Conservation (phyloP, 2,329 filamentous ascomycete species). For the Pseudogymnoascus sp. region DNA sequence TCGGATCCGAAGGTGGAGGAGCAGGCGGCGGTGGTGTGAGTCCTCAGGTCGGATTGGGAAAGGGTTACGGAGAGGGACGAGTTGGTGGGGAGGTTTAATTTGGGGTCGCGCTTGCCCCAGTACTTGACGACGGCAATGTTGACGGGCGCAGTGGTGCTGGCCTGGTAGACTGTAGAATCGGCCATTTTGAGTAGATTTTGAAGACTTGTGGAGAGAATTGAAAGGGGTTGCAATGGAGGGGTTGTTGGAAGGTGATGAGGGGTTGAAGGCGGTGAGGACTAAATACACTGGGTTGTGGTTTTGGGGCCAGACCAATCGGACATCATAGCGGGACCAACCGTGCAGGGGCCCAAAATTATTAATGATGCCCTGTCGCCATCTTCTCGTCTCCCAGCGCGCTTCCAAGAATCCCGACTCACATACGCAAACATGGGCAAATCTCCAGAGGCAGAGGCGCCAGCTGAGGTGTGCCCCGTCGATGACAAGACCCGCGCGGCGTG, state of each 20-base stretch:
- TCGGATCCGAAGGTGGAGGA: slow-evolving; percentile 59
- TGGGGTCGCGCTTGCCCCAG: slow-evolving; percentile 95
- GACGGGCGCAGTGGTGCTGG: slow-evolving; percentile 92
- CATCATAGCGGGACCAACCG: slow-evolving; percentile 6
- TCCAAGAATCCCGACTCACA: slow-evolving; percentile 1
- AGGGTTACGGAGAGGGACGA: slow-evolving; percentile 95
- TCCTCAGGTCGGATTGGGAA: slow-evolving; percentile 86
- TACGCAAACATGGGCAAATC: slow-evolving; percentile 5
- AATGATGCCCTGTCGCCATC: not conserved
- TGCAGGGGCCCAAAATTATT: slow-evolving; percentile 8
- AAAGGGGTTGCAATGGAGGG: not conserved
- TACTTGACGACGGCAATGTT: slow-evolving; percentile 99
- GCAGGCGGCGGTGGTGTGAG: slow-evolving; percentile 91
- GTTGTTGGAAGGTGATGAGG: not conserved
- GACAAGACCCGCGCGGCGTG: slow-evolving; percentile 82
- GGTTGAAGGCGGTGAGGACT: slow-evolving; percentile 4
- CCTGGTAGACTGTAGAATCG: slow-evolving; percentile 61
- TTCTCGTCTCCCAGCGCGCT: slow-evolving; percentile 1
- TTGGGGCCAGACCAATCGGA: not conserved
- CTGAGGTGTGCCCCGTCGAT: slow-evolving; percentile 73
- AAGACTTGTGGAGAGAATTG: not conserved
- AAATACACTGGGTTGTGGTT: not conserved
- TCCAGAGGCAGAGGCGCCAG: slow-evolving; percentile 16
- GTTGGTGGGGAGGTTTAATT: slow-evolving; percentile 95
- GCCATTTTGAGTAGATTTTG: slow-evolving; percentile 22